Evolutionary conservation across 805 yeast species (phyloP), one percentile per base, ranked within the genome.

Genomic region (Spathaspora girioi): DNA sequence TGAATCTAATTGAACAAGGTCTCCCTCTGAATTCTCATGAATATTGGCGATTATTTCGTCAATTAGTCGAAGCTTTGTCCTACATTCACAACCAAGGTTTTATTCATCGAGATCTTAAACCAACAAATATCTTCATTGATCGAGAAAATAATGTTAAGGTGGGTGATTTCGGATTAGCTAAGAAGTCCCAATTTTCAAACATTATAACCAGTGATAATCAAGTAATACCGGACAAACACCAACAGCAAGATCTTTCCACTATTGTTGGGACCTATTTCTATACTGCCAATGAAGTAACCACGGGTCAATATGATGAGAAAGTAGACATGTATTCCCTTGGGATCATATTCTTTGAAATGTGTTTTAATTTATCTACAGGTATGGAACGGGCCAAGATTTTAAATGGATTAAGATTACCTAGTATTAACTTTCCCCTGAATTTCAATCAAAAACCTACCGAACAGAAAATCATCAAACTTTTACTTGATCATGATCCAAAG

Each of bases 121-220:
- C 99, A 1, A 88, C 89, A 79, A 94, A 94, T 65, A 89, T 94
- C 64, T 94, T 94, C 73, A 91, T 94, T 59, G 99, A 94, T 67
- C 87, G 87, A 56, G 81, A 88, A 1, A 84, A 87, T 58, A 91
- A 93, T 62, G 84, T 94, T 52, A 94, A 94, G 65, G 86, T 94
- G 42, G 99, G 99, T 61, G 99, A 94, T 65, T 94, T 94, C 69
- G 99, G 99, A 0, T 78, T 94, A 52, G 99, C 99, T 0, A 91
- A 92, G 57, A 92, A 86, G 62, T 91, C 89, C 1, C 94, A 88
- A 31, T 71, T 71, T 47, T 62, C 71, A 1, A 59, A 71, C 2
- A 69, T 68, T 9, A 59, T 73, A 18, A 68, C 65, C 67, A 64
- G 59, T 27, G 70, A 71, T 51, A 74, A 73, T 50, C 78, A 74